phyloP scores from a whole-genome alignment of 192 early-diverging fungal species.

The Kappamyces sp. region DNA sequence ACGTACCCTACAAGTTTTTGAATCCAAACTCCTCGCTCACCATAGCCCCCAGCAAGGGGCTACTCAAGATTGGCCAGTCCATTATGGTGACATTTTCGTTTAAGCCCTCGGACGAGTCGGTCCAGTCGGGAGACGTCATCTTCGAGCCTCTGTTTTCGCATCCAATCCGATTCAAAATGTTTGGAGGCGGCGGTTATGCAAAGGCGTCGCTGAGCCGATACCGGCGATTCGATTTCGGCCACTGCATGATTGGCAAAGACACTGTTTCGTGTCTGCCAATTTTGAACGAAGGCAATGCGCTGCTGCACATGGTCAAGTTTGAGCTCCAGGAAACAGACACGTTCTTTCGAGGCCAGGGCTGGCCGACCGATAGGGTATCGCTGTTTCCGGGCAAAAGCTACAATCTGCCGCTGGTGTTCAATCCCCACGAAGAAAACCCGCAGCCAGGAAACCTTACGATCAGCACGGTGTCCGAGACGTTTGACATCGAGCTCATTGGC shows the following conservation, averaged over 20 bases:
- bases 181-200: slow-evolving; percentile 53
- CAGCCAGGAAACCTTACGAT: slow-evolving; percentile 45
- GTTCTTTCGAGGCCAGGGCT: slow-evolving; percentile 50
- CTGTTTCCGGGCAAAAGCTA: slow-evolving; percentile 50
- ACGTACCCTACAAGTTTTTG: slow-evolving; percentile 39
- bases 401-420: slow-evolving; percentile 57
- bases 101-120: slow-evolving; percentile 43
- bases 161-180: slow-evolving; percentile 54
- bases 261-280: slow-evolving; percentile 53
- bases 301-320: slow-evolving; percentile 52
- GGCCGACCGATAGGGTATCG: slow-evolving; percentile 45
- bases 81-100: slow-evolving; percentile 49
- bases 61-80: slow-evolving; percentile 46
- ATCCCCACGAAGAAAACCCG: slow-evolving; percentile 59
- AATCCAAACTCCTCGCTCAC: slow-evolving; percentile 42
- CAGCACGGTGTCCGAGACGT: slow-evolving; percentile 45
- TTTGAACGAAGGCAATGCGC: slow-evolving; percentile 59
- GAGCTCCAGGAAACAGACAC: slow-evolving; percentile 54
- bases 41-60: slow-evolving; percentile 37
- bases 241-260: slow-evolving; percentile 65
- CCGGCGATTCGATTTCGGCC: slow-evolving; percentile 58
- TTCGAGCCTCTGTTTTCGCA: slow-evolving; percentile 59
- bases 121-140: slow-evolving; percentile 46
- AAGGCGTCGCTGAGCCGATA: slow-evolving; percentile 51
- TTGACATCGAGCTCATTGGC: slow-evolving; percentile 59